Conservation (phyloP, 371 early-diverging fungal genomes). For the Syncephalis plumigaleata region DNA sequence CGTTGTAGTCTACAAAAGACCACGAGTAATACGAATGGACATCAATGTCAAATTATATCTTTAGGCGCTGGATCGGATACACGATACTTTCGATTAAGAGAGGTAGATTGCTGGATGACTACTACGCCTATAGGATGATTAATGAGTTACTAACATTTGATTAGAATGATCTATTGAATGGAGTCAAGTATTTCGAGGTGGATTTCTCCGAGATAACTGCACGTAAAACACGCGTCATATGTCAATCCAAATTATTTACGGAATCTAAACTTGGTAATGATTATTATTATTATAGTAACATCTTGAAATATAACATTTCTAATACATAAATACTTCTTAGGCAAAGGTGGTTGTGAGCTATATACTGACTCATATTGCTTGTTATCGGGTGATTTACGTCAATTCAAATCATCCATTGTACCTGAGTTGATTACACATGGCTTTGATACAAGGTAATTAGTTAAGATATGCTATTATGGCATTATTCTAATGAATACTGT, state of each 20-base stretch:
- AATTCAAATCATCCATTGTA: conserved; percentile 31
- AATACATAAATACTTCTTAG: conserved; percentile 10
- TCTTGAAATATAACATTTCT: neutral
- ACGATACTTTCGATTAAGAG: conserved; percentile 66
- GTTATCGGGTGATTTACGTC: conserved; percentile 65
- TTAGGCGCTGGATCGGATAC: conserved; percentile 90
- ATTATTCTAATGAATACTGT: neutral
- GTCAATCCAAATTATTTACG: conserved; percentile 27
- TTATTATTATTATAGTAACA: neutral
- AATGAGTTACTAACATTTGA: no score
- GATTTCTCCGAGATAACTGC: conserved; percentile 77
- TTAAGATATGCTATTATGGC: neutral
- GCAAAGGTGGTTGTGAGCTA: conserved; percentile 54
- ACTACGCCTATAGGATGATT: no score
- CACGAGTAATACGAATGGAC: neutral
- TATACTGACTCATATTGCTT: conserved; percentile 44
- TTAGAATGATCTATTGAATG: neutral
- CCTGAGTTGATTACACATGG: conserved; percentile 39
- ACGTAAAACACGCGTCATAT: conserved; percentile 53
- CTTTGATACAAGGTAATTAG: conserved; percentile 33
- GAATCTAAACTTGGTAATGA: neutral
- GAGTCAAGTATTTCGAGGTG: conserved; percentile 61
- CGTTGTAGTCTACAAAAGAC: conserved; percentile 7
- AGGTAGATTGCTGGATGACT: no score
- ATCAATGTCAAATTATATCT: conserved; percentile 49